Evolutionary conservation across 2,329 filamentous ascomycete genomes (phyloP).

Genomic region (Endoconidiophora polonica): DNA sequence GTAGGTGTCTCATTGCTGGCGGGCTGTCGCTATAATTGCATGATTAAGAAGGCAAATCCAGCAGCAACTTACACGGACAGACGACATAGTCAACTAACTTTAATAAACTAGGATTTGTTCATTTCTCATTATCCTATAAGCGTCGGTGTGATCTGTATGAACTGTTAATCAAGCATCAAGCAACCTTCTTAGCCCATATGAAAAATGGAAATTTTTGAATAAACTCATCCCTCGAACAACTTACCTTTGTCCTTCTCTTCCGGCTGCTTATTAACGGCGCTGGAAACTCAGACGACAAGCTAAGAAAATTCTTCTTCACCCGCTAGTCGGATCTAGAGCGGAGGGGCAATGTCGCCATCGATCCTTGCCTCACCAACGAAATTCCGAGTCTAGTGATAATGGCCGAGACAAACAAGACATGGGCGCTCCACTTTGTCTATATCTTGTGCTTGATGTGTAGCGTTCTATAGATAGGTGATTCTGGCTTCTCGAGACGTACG

Average conservation of each 20-base stretch:
- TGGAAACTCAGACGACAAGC: background rate
- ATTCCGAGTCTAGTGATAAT: background rate
- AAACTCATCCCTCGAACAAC: too few species aligned
- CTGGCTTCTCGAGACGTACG: background rate
- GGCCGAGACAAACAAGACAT: background rate
- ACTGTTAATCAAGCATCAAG: too few species aligned
- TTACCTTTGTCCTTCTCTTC: background rate
- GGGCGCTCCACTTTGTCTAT: background rate
- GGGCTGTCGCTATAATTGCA: too few species aligned
- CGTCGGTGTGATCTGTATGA: too few species aligned
- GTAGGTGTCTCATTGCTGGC: too few species aligned
- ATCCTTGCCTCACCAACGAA: conserved; percentile 10
- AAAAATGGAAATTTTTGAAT: too few species aligned
- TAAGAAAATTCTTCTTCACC: background rate
- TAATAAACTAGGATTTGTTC: too few species aligned
- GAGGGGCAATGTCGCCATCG: conserved; percentile 18
- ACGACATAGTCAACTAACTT: too few species aligned
- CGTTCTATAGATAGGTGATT: background rate
- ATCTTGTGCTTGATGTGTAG: background rate
- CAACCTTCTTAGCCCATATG: too few species aligned
- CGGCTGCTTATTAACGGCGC: conserved; percentile 1
- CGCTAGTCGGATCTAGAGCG: background rate
- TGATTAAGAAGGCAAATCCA: too few species aligned
- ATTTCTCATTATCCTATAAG: too few species aligned
- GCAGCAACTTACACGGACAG: too few species aligned